These are phyloP conservation scores for Dictyostelium brefeldianum DNA, from an alignment of 78 protist genomes.

Conservation along the genomic window DNA sequence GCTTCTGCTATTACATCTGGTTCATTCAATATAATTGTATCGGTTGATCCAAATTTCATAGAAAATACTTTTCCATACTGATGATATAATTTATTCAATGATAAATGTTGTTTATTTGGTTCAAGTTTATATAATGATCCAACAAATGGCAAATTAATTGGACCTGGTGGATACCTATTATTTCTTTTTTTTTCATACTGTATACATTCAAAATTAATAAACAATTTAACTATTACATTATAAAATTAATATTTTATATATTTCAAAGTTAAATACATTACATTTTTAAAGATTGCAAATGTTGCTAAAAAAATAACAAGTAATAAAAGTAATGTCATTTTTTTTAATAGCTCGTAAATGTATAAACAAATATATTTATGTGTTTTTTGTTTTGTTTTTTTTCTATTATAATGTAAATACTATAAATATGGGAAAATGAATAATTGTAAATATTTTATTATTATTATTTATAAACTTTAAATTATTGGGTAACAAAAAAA, in stretches of 20 bases:
- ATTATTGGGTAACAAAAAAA: too few species aligned
- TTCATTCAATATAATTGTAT: slow-evolving; percentile 38
- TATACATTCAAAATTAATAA: not conserved
- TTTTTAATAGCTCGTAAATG: too few species aligned
- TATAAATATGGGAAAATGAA: too few species aligned
- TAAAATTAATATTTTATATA: not conserved
- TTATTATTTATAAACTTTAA: too few species aligned
- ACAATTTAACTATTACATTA: not conserved
- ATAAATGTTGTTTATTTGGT: slow-evolving; percentile 1
- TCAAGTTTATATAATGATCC: slow-evolving; percentile 39
- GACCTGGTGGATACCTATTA: slow-evolving; percentile 50
- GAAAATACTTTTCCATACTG: slow-evolving; percentile 42
- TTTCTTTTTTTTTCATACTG: not conserved
- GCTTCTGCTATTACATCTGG: slow-evolving; percentile 46
- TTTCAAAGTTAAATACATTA: not conserved
- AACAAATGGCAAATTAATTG: slow-evolving; percentile 41
- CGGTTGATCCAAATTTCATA: slow-evolving; percentile 29
- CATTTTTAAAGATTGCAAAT: not conserved
- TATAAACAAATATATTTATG: too few species aligned
- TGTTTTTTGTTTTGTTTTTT: too few species aligned
- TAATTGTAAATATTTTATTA: too few species aligned
- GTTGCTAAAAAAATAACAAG: not conserved
- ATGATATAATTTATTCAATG: slow-evolving; percentile 4
- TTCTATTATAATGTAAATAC: too few species aligned
- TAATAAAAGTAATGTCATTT: not conserved